These are phyloP conservation scores for Apiotrichum montevideense DNA, from an alignment of 1,284 basidiomycete species.

Conservation along the genomic window DNA sequence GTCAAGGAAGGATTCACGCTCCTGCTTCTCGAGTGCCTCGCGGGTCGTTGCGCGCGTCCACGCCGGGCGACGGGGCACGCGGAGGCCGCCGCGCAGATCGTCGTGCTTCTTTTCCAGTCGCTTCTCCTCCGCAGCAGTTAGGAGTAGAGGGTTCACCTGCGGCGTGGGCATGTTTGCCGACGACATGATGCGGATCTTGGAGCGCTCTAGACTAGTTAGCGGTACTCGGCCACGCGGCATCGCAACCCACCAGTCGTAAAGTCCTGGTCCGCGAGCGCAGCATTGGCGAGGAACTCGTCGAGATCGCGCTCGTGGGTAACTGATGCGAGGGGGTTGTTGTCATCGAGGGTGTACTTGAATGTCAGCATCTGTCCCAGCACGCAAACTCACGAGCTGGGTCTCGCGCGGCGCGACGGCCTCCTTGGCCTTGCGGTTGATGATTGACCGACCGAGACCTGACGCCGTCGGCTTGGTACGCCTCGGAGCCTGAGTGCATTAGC, in stretches of 20 bases:
- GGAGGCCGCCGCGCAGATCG: constrained; percentile 64
- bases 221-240: constrained; percentile 45
- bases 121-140: constrained; percentile 76
- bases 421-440: constrained; percentile 80
- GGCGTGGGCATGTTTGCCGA: constrained; percentile 51
- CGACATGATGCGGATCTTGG: constrained; percentile 86
- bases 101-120: constrained; percentile 64
- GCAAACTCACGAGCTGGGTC: constrained; percentile 61
- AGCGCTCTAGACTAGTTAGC: constrained; percentile 63
- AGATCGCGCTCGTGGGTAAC: constrained; percentile 95
- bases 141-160: constrained; percentile 76
- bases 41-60: constrained; percentile 77
- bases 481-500: constrained; percentile 6
- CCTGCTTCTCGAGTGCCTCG: constrained; percentile 72
- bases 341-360: constrained; percentile 68
- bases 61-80: constrained; percentile 68
- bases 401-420: constrained; percentile 67
- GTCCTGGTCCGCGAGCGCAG: constrained; percentile 87
- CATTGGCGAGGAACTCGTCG: constrained; percentile 93
- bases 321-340: constrained; percentile 72
- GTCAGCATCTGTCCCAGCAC: background rate
- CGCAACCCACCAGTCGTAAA: constrained; percentile 79
- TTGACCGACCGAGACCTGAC: constrained; percentile 76
- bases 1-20: constrained; percentile 79
- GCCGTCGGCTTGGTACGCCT: constrained; percentile 38